These are phyloP conservation scores for Malania oleifera DNA, from an alignment of 164 flowering plant genomes.

Conservation along the genomic window DNA sequence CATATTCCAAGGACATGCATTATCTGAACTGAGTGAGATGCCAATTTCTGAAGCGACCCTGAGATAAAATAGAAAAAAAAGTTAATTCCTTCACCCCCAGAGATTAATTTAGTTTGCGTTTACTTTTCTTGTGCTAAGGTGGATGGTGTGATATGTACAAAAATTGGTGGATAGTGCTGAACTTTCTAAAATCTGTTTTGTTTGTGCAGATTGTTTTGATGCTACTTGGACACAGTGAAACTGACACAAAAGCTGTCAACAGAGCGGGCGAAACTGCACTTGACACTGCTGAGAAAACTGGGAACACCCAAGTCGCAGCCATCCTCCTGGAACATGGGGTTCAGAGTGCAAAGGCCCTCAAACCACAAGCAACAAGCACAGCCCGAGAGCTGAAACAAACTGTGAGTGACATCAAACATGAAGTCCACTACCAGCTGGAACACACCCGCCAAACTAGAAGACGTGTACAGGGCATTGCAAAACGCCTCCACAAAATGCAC, in stretches of 20 bases:
- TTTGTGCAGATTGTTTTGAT: conserved; percentile 64
- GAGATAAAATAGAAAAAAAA: too few relatives aligned
- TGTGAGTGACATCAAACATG: conserved; percentile 94
- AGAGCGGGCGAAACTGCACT: conserved; percentile 72
- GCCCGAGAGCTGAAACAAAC: conserved; percentile 87
- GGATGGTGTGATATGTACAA: too few relatives aligned
- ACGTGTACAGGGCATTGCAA: conserved; percentile 78
- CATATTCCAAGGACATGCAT: too few relatives aligned
- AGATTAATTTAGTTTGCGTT: too few relatives aligned
- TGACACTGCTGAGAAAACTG: conserved; percentile 83
- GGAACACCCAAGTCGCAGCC: conserved; percentile 33
- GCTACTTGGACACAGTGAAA: conserved; percentile 43
- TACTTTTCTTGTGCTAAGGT: too few relatives aligned
- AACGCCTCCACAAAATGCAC: conserved; percentile 81
- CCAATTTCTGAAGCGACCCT: too few relatives aligned
- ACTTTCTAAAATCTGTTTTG: neutral
- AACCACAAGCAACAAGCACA: conserved; percentile 36
- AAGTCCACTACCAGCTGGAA: conserved; percentile 84
- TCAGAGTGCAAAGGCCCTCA: conserved; percentile 42
- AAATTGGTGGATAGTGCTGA: too few relatives aligned
- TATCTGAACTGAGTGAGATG: too few relatives aligned
- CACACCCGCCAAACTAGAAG: conserved; percentile 80
- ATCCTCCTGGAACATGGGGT: conserved; percentile 66
- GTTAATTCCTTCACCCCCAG: too few relatives aligned
- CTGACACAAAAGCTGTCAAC: conserved; percentile 53